Evolutionary conservation across 2,329 filamentous ascomycete genomes (phyloP).

Genomic region (Penicillium psychrosexuale): DNA sequence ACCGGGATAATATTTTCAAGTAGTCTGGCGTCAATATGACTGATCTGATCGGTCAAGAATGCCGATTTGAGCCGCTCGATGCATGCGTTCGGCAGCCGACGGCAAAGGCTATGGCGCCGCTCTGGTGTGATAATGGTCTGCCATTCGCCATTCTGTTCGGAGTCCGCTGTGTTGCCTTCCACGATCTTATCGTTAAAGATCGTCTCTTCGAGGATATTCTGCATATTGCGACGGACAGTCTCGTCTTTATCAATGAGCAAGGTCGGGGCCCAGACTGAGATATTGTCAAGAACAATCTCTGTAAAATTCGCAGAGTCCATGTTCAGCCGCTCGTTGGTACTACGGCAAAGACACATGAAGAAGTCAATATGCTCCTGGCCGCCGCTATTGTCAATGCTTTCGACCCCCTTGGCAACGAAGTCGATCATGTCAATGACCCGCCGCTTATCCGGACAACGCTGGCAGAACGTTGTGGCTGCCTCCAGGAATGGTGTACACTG

Average conservation of each 20-base stretch:
- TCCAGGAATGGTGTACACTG: conserved; percentile 56
- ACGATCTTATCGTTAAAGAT: conserved; percentile 41
- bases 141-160: not conserved
- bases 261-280: conserved; percentile 51
- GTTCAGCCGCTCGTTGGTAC: conserved; percentile 38
- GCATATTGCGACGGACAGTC: conserved; percentile 45
- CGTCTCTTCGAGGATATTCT: conserved; percentile 43
- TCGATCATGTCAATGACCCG: conserved; percentile 40
- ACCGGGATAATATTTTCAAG: conserved; percentile 39
- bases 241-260: conserved; percentile 52
- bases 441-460: conserved; percentile 35
- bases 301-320: conserved; percentile 36
- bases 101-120: conserved; percentile 30
- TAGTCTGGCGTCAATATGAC: conserved; percentile 34
- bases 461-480: conserved; percentile 56
- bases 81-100: conserved; percentile 31
- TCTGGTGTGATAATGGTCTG: conserved; percentile 14
- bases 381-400: conserved; percentile 49
- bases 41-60: conserved; percentile 27
- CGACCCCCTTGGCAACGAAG: conserved; percentile 46
- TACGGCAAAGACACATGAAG: conserved; percentile 53
- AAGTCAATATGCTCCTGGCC: conserved; percentile 50
- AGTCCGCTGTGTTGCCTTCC: conserved; percentile 22
- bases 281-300: conserved; percentile 38
- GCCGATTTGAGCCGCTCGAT: conserved; percentile 34